Evolutionary conservation across 345 rosid species (phyloP).

Genomic region (Citrus trifoliata): DNA sequence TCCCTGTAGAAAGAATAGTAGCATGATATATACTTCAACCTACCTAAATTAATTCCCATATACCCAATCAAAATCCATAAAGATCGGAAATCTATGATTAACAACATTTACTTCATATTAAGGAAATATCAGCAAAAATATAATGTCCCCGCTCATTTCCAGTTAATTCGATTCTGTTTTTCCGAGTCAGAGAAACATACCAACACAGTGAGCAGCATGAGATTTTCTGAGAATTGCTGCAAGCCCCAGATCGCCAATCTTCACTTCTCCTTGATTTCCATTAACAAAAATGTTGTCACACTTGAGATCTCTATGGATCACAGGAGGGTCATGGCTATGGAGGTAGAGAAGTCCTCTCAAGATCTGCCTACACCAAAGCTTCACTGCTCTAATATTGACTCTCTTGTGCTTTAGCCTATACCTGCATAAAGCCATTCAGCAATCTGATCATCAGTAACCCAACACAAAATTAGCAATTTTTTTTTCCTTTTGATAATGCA

Average conservation of each 20-base stretch:
- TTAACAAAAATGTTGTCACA: slow-evolving; percentile 93
- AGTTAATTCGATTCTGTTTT: not conserved
- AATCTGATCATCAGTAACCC: slow-evolving; percentile 7
- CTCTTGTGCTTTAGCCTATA: slow-evolving; percentile 83
- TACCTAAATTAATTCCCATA: not conserved
- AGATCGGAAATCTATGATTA: not conserved
- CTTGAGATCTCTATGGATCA: slow-evolving; percentile 95
- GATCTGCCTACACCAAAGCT: slow-evolving; percentile 96
- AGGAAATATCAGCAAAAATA: not conserved
- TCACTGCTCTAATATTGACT: slow-evolving; percentile 84
- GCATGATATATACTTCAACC: slow-evolving; percentile 2
- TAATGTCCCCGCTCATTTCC: not conserved
- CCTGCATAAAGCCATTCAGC: slow-evolving; percentile 30
- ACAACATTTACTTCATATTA: not conserved
- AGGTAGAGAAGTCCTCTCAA: slow-evolving; percentile 78
- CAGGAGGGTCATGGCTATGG: slow-evolving; percentile 85
- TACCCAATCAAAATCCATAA: slow-evolving; percentile 6
- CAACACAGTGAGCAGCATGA: slow-evolving; percentile 92
- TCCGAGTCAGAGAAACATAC: slow-evolving; percentile 36
- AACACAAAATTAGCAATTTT: not conserved
- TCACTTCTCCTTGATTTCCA: slow-evolving; percentile 96
- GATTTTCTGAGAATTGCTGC: slow-evolving; percentile 86
- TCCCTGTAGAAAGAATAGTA: slow-evolving; percentile 51
- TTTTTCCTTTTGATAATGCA: not conserved
- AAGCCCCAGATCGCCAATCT: slow-evolving; percentile 96